Evolutionary conservation across 2,329 filamentous ascomycete genomes (phyloP).

Genomic region (Fusarium buharicum): DNA sequence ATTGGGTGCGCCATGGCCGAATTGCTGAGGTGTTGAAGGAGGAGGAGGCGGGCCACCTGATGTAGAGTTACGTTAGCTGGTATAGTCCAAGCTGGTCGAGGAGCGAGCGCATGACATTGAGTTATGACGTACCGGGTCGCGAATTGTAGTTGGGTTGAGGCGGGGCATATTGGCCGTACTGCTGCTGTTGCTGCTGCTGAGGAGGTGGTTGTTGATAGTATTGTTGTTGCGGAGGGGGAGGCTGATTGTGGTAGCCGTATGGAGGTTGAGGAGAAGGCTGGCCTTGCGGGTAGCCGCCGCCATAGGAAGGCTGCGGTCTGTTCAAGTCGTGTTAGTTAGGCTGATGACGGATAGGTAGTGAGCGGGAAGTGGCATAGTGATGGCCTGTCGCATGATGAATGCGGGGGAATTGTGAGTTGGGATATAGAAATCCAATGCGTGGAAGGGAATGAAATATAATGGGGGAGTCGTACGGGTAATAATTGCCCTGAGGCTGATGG

Average conservation of each 20-base stretch:
- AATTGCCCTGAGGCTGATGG: conserved; percentile 51
- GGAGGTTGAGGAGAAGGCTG: conserved; percentile 61
- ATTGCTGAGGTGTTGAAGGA: conserved; percentile 73
- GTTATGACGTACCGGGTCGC: conserved; percentile 57
- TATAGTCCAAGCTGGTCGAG: background rate
- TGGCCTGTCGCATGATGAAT: conserved; percentile 21
- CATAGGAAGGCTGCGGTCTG: conserved; percentile 59
- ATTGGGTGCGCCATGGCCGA: conserved; percentile 82
- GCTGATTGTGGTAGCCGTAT: conserved; percentile 57
- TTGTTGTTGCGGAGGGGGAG: conserved; percentile 52
- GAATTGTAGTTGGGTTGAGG: conserved; percentile 60
- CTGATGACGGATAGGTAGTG: conserved; percentile 3
- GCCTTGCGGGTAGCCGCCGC: conserved; percentile 57
- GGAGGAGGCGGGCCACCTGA: conserved; percentile 69
- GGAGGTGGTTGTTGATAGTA: conserved; percentile 52
- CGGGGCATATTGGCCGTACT: conserved; percentile 46
- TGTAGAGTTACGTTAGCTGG: conserved; percentile 33
- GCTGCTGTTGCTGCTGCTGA: conserved; percentile 52
- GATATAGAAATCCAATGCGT: conserved; percentile 25
- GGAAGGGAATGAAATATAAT: too few relatives aligned
- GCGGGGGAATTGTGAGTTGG: conserved; percentile 22
- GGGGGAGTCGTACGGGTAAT: conserved; percentile 61
- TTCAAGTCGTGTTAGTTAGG: conserved; percentile 40
- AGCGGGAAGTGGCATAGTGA: conserved; percentile 16
- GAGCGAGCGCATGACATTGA: background rate